A percentile compares a stretch with the other conserved stretches of the same genome.
These are phyloP conservation scores for Rhytidiadelphus loreus DNA, from an alignment of 225 moss, liverwort and hornwort genomes.

Conservation along the genomic window DNA sequence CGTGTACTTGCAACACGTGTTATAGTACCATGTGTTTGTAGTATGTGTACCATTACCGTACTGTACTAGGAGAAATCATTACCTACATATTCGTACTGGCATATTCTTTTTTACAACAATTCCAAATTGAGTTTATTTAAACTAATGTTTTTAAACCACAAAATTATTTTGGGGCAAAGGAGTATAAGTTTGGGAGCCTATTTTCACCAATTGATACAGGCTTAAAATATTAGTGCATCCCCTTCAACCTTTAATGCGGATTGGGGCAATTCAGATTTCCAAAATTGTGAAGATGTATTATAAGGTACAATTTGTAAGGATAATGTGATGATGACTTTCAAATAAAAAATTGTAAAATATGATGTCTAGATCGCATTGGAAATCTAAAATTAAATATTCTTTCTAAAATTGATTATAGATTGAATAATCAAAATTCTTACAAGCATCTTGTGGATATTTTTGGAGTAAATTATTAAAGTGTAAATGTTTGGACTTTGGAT, in stretches of 20 bases:
- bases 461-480: neutral
- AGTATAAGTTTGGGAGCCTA: neutral
- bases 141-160: neutral
- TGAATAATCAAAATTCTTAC: neutral
- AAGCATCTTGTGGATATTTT: no score
- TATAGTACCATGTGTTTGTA: rapidly evolving
- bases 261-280: rapidly evolving
- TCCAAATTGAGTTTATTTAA: neutral
- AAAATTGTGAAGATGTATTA: neutral
- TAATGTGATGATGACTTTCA: neutral
- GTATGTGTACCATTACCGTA: neutral
- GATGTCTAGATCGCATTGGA: no score
- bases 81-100: no score
- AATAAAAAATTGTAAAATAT: neutral
- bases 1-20: no score
- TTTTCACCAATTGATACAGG: neutral
- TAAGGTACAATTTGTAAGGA: neutral
- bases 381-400: rapidly evolving
- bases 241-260: no score
- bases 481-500: neutral
- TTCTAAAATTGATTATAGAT: neutral
- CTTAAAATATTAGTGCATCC: no score
- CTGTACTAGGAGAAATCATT: rapidly evolving
- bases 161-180: rapidly evolving
- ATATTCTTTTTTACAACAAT: neutral